Percentiles rank a stretch among this genome's conserved stretches.
Evolutionary conservation across 2,329 filamentous ascomycete species (phyloP).

Genomic region (Chaetomiaceae sp.): DNA sequence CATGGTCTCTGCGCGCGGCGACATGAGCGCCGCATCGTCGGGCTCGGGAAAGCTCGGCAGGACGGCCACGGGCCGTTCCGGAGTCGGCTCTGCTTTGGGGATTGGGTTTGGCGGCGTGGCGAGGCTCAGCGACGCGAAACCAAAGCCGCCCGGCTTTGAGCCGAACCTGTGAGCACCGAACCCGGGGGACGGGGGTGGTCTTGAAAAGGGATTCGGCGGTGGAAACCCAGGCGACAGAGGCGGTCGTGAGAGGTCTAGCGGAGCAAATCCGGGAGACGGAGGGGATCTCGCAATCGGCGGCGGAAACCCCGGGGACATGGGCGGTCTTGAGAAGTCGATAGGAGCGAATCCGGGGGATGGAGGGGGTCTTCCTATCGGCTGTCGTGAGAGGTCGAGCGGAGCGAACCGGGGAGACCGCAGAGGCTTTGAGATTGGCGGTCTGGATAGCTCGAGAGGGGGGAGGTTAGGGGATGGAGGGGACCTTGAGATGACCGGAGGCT

Average conservation of each 20-base stretch:
- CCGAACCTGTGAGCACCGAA: constrained; percentile 35
- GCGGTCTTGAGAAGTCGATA: constrained; percentile 23
- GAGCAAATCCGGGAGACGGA: constrained; percentile 18
- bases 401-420: constrained; percentile 21
- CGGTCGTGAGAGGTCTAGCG: constrained; percentile 8
- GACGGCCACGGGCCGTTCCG: constrained; percentile 36
- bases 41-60: constrained; percentile 35
- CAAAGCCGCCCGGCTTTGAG: constrained; percentile 25
- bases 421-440: constrained; percentile 28
- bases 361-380: constrained; percentile 27
- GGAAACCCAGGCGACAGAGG: too few relatives aligned
- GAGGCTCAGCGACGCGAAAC: constrained; percentile 26
- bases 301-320: constrained; percentile 30
- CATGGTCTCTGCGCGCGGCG: constrained; percentile 67
- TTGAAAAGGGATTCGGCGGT: too few relatives aligned
- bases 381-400: constrained; percentile 1
- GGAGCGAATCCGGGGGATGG: constrained; percentile 14
- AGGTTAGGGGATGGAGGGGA: constrained; percentile 29
- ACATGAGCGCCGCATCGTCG: constrained; percentile 57
- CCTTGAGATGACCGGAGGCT: too few relatives aligned
- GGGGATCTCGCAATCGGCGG: constrained; percentile 9
- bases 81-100: constrained; percentile 12
- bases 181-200: constrained; percentile 18
- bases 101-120: constrained; percentile 14
- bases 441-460: constrained; percentile 14